Percentiles rank a stretch among this genome's conserved stretches.
phyloP scores from a whole-genome alignment of 257 asterid genomes.

The Solanum acaule region DNA sequence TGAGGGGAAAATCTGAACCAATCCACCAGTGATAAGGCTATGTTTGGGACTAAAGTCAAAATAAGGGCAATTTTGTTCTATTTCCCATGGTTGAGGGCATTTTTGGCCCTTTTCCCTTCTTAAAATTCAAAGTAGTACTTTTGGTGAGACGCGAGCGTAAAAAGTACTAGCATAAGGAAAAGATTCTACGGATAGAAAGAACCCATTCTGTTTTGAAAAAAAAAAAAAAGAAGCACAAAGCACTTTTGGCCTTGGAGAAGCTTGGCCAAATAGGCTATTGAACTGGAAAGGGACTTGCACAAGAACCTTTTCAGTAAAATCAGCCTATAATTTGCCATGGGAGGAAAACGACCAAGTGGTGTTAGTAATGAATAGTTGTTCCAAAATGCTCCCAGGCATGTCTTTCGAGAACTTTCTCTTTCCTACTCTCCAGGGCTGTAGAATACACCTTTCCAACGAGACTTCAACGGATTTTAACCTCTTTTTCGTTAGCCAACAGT shows the following conservation, averaged over 20 bases:
- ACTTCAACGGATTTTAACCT: background rate
- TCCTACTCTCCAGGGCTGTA: background rate
- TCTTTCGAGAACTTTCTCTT: background rate
- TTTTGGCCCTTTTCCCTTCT: background rate
- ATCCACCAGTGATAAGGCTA: background rate
- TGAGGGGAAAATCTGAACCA: background rate
- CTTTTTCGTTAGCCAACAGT: background rate
- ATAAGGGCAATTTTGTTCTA: background rate
- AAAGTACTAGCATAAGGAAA: background rate
- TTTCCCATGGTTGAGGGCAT: background rate
- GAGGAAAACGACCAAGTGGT: background rate
- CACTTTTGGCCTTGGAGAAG: background rate
- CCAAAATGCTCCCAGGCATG: background rate
- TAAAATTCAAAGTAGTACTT: background rate
- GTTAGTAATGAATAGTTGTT: background rate
- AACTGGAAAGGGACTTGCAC: background rate
- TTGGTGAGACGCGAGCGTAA: background rate
- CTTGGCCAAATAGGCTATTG: background rate
- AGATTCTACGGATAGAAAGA: background rate
- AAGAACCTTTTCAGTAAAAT: background rate
- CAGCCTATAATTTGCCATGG: background rate
- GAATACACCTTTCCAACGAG: background rate
- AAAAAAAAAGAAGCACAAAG: background rate
- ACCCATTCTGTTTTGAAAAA: background rate
- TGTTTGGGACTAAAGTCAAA: background rate